Evolutionary conservation across 2,329 filamentous ascomycete species (phyloP), one percentile per base, ranked within the genome.

Genomic region (Sporothrix globosa): DNA sequence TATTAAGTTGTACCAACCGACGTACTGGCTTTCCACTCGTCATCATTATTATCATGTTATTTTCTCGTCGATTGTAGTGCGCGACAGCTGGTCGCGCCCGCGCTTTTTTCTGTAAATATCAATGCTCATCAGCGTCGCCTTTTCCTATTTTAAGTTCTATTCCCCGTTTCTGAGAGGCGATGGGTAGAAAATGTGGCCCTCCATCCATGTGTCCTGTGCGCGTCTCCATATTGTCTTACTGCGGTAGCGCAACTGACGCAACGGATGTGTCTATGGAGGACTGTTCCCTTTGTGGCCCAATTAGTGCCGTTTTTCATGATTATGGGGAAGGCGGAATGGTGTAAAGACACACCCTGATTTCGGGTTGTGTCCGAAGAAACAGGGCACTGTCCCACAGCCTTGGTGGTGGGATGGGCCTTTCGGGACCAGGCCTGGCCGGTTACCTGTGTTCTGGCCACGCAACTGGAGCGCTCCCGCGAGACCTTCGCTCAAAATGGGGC

Each of bases 351-450:
- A 41, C 46, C 60, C 46, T 66, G 63, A 44, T 39, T 54, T 54
- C 27, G 9, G 44, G 24, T 54, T 50, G 13, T 39, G 56, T 39
- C 56, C 56, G 56, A 61, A 24, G 34, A 61, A 61, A 61, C 34
- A 61, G 56, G 56, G 56, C 56, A 52, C 52, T 39, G 68, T 69
- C 68, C 68, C 68, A 50, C 58, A 56, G 17, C 68, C 68, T 69
- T 65, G 68, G 68, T 9, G 50, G 68, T 44, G 68, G 68, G 58
- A 69, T 52, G 63, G 41, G 63, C 41, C 48, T 30, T 48, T 39
- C 24, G 27, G 44, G 53, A 10, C 34, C 54, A 13, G 56, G 56
- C 56, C 56, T 61, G 39, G 56, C 1, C 34, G 56, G 56, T 19
- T 34, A 9, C 34, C 34, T 34, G 34, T 34, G 34, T 34, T 7